Conservation (phyloP, 306 rosid genomes). For the Trichosanthes truncata region DNA sequence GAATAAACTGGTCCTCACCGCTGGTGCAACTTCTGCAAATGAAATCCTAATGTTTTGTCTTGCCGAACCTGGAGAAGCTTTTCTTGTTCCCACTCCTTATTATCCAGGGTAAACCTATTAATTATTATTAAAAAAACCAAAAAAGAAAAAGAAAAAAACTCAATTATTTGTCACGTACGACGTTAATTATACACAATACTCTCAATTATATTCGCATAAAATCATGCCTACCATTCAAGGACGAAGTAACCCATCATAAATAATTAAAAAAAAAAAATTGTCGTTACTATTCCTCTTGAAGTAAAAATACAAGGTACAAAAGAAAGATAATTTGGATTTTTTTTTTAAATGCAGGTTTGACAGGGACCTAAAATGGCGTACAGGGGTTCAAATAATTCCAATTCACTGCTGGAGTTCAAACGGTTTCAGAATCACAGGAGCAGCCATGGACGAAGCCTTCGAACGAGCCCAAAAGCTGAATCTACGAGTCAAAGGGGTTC, state of each 20-base stretch:
- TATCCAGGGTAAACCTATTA: slow-evolving; percentile 56
- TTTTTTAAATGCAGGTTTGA: slow-evolving; percentile 41
- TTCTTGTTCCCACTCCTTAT: slow-evolving; percentile 81
- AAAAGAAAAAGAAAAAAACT: background rate
- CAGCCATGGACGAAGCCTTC: slow-evolving; percentile 52
- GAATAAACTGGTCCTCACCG: slow-evolving; percentile 60
- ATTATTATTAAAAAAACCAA: background rate
- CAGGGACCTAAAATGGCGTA: slow-evolving; percentile 79
- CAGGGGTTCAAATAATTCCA: slow-evolving; percentile 65
- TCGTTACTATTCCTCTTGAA: too few species aligned
- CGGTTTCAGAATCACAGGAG: slow-evolving; percentile 54
- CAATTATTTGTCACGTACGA: background rate
- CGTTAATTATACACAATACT: background rate
- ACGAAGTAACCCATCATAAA: too few species aligned
- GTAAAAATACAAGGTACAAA: background rate
- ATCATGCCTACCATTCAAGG: background rate
- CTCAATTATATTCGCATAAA: background rate
- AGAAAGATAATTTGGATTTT: background rate
- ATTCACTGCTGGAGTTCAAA: slow-evolving; percentile 61
- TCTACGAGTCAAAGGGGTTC: slow-evolving; percentile 57
- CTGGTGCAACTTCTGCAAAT: slow-evolving; percentile 84
- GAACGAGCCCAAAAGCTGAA: slow-evolving; percentile 29
- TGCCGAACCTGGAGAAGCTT: slow-evolving; percentile 72
- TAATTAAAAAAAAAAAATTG: too few species aligned
- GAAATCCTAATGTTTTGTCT: slow-evolving; percentile 84